Evolutionary conservation across 2,329 filamentous ascomycete genomes (phyloP), one percentile per base, ranked within the genome.

Genomic region (Trichoderma oligosporum): DNA sequence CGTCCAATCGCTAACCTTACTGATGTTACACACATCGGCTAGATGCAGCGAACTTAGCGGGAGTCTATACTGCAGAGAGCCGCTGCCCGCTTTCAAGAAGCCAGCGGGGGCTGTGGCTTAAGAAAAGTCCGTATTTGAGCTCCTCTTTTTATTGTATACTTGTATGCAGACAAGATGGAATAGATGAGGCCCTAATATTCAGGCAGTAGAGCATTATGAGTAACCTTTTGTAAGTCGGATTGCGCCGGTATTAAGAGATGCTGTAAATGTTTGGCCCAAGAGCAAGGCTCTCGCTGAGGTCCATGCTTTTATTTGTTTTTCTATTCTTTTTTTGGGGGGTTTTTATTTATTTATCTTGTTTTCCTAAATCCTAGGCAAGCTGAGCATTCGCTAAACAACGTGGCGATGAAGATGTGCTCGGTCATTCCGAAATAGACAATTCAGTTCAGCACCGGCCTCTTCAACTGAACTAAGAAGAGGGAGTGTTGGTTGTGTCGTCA

Each of bases 1-100:
- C 11, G 16, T n/a, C 56, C 56, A 58, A 58, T 58, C 56, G 56
- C 56, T 58, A 54, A 41, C 14, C 14, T 2, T 39, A 11, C 36
- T 56, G 16, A 33, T 18, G 53, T 56, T 33, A 16, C 45, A 16
- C 45, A 47, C 53, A 16, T 41, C 53, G 53, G 53, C 22, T 38
- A 16, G 24, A 14, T 47, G 53, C 53, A 56, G 20, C n/a, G 20
- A 24, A 22, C 33, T 18, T 56, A 44, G 35, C 42, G 44, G 33
- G 46, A 56, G 25, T 36, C 42, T 48, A 25, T 48, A 27, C 36
- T 38, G 44, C 11, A 14, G 31, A 35, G 6, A 24, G 20, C 53
- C 44, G 53, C 45, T 41, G 44, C 44, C 27, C 44, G 52, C 52
- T 24, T 33, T 42, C 42, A 47, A 47, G 42, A 54, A 47, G 35